Conservation (phyloP, 2,329 filamentous ascomycete genomes). For the Paecilomyces fulvus region DNA sequence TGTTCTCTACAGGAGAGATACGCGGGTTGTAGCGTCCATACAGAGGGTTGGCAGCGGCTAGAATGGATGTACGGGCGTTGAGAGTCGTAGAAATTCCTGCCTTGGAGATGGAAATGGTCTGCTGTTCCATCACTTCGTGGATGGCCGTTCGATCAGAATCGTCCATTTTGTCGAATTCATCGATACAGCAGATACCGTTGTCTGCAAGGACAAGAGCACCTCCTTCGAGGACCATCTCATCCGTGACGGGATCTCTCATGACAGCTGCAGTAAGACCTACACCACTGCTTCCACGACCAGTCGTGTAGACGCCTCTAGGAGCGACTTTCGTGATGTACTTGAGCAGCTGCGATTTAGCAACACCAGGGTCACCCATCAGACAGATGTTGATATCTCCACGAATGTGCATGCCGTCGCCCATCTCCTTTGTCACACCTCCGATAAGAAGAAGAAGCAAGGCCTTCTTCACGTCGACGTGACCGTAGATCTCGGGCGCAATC, state of each 20-base stretch:
- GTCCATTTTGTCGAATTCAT: constrained; percentile 83
- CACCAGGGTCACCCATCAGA: constrained; percentile 98
- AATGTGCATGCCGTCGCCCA: constrained; percentile 97
- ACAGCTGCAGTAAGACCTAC: constrained; percentile 76
- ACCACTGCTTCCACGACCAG: constrained; percentile 70
- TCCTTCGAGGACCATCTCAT: constrained; percentile 71
- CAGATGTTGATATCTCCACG: constrained; percentile 98
- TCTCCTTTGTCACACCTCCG: constrained; percentile 90
- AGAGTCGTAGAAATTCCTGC: constrained; percentile 94
- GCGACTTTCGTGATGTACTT: constrained; percentile 99
- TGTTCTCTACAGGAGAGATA: constrained; percentile 95
- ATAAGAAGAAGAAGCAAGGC: constrained; percentile 91
- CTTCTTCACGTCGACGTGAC: constrained; percentile 96
- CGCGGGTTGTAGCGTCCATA: constrained; percentile 98
- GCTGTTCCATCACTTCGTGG: constrained; percentile 83
- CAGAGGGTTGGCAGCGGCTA: constrained; percentile 91
- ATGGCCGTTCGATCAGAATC: constrained; percentile 70
- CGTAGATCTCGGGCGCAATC: constrained; percentile 95
- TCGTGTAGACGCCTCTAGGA: constrained; percentile 80
- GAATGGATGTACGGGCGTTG: constrained; percentile 90
- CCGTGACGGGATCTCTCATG: constrained; percentile 69
- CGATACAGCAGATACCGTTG: constrained; percentile 75
- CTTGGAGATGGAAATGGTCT: constrained; percentile 77
- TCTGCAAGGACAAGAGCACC: constrained; percentile 72
- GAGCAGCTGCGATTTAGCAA: constrained; percentile 94